These are phyloP conservation scores for Penicillium paxilli DNA, from an alignment of 495 filamentous ascomycete species.

Conservation along the genomic window DNA sequence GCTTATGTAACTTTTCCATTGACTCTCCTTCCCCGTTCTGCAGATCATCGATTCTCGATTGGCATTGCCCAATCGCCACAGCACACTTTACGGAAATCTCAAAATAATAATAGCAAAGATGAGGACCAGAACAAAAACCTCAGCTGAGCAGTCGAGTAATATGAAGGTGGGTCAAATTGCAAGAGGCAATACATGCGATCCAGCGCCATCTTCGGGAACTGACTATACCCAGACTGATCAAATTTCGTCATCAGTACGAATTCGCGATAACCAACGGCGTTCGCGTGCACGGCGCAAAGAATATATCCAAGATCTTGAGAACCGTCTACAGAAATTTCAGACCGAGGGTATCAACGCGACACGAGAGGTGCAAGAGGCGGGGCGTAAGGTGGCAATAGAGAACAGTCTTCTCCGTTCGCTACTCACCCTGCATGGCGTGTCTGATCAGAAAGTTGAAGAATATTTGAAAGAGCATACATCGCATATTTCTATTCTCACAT, in stretches of 20 bases:
- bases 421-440: constrained; percentile 28
- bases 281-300: constrained; percentile 70
- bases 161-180: neutral
- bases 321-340: constrained; percentile 56
- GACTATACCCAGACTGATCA: neutral
- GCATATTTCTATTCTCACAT: constrained; percentile 4
- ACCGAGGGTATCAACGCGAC: constrained; percentile 56
- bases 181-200: neutral
- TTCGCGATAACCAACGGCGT: constrained; percentile 70
- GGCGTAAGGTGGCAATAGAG: constrained; percentile 61
- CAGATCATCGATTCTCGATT: too few relatives aligned
- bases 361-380: constrained; percentile 62
- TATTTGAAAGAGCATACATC: constrained; percentile 12
- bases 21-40: neutral
- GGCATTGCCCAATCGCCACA: neutral
- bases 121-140: neutral
- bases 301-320: constrained; percentile 65
- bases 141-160: neutral
- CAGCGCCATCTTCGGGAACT: neutral
- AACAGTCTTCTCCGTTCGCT: constrained; percentile 58
- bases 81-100: neutral
- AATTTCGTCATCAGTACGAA: constrained; percentile 11
- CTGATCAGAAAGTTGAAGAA: constrained; percentile 7
- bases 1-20: neutral
- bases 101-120: neutral